Base-by-base conservation (phyloP, 371 early-diverging fungal species). In the Syncephalastrum contaminatum region DNA sequence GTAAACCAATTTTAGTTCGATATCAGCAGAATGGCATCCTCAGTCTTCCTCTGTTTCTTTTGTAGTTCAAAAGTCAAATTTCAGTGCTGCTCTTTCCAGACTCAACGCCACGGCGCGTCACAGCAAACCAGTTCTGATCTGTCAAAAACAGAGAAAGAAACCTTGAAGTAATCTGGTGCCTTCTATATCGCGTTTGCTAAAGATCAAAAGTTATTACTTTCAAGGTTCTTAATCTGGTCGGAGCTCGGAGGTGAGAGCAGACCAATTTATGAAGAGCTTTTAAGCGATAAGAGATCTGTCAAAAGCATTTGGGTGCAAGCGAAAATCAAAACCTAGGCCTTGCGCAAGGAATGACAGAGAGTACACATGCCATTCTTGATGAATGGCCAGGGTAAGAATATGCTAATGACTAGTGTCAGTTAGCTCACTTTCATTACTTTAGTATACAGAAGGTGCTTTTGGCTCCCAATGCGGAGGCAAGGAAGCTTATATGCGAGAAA, bases 191-290 rank as follows among this genome's bases (percentile, higher is more conserved):
- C 24, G 53, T 43, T 53, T 53, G 40, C 53, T 53, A 25, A 53
- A 40, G 19, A 21, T 53, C 41, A 48, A 43, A 53, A 24, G 22
- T 16, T 53, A 18, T 53, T 43, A 4, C 42, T 53, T 18, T 53
- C 43, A n/a, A 13, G 43, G 43, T 18, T 53, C 24, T 53, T 43
- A 43, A 53, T 53, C 18, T 53, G 40, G 21, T 53, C 18, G 53
- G 4, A 40, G 43, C n/a, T n/a, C n/a, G n/a, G n/a, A n/a, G n/a
- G 20, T 3, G 53, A 43, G 6, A 42, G 5, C 2, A 22, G 24
- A 53, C 43, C 6, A 12, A 14, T 52, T 25, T 53, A 40, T 43
- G 53, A 53, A 42, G 43, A 53, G 4, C 8, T 40, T 15, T 40
- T 43, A 6, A 4, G 40, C 14, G 16, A n/a, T 27, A 39, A 53